Percentiles rank a stretch among this genome's conserved stretches.
Evolutionary conservation across 192 early-diverging fungal species (phyloP).

Genomic region (Entrophospora sp.): DNA sequence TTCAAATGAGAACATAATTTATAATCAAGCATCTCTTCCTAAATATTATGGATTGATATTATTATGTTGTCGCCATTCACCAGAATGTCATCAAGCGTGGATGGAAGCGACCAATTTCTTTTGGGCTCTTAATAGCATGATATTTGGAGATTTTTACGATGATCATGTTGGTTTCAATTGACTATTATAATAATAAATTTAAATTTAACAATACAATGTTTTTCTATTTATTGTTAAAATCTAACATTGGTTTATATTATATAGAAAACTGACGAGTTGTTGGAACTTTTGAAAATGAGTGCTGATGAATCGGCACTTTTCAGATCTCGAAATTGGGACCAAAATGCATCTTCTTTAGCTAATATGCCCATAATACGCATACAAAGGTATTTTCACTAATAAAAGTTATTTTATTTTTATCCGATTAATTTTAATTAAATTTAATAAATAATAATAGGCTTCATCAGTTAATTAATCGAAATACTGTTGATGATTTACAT

Average conservation of each 20-base stretch:
- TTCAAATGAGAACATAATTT: conserved; percentile 13
- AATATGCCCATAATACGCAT: neutral
- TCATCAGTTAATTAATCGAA: conserved; percentile 3
- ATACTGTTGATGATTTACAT: conserved; percentile 11
- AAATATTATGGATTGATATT: conserved; percentile 22
- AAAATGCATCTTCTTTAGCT: neutral
- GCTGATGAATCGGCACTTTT: conserved; percentile 6
- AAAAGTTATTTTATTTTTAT: neutral
- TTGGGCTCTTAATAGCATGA: conserved; percentile 21
- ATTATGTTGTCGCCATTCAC: conserved; percentile 14
- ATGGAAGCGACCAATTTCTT: conserved; percentile 21
- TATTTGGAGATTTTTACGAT: conserved; percentile 20
- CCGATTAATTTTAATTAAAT: neutral
- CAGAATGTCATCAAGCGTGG: conserved; percentile 19
- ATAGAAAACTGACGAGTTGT: conserved; percentile 19
- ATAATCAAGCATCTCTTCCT: conserved; percentile 20
- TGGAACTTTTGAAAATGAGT: conserved; percentile 12
- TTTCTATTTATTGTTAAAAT: neutral
- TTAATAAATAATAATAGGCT: neutral
- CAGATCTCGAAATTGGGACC: conserved; percentile 7
- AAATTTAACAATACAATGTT: neutral
- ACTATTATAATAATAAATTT: neutral
- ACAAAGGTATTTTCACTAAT: no score
- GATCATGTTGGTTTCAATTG: conserved; percentile 8
- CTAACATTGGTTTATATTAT: neutral